Evolutionary conservation across 2,329 filamentous ascomycete genomes (phyloP), one percentile per base, ranked within the genome.

Genomic region (Fonsecaea pugnacius): DNA sequence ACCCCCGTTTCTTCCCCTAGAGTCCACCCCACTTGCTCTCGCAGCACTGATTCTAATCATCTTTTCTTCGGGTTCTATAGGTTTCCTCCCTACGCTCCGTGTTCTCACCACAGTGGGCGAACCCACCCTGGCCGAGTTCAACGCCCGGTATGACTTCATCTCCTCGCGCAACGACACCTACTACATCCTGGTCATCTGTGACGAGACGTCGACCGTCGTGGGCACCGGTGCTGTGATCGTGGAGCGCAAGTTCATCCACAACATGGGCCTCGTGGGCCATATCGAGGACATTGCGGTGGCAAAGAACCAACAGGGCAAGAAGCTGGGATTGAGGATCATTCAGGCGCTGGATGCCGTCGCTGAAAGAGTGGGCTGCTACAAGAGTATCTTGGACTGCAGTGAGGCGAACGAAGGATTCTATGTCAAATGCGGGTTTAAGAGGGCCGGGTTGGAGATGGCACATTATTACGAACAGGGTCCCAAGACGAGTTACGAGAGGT

Each of bases 401-500:
- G 94, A 97, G 78, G 87, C 90, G 72, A 99, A 98, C 77, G 92
- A 96, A 78, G 94, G 93, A 24, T 98, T 99, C 82, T 99, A 99
- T 78, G 85, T 96, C 78, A 98, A 98, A 84, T 98, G 95, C 79
- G 94, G 94, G 64, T 98, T 96, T 79, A 90, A 92, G 79, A 84
- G 92, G 67, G 94, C 92, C 32, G 95, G 95, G 16, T 80, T 97
- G 62, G 91, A 99, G 80, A 98, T 99, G 95, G 92, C 94, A 50
- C 92, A 96, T 82, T 96, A 96, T 79, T 95, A 96, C 76, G 78
- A 72, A 14, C 43, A 54, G 3, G 51, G 40, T 1, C 59, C 66
- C 5, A 64, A 67, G 58, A 52, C 51, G 54, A 59, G 46, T 56
- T 64, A 57, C 53, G 60, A 66, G n/a, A 43, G 53, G 35, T 61